Base-by-base conservation (phyloP, 2,329 filamentous ascomycete genomes). In the Plenodomus lindquistii region DNA sequence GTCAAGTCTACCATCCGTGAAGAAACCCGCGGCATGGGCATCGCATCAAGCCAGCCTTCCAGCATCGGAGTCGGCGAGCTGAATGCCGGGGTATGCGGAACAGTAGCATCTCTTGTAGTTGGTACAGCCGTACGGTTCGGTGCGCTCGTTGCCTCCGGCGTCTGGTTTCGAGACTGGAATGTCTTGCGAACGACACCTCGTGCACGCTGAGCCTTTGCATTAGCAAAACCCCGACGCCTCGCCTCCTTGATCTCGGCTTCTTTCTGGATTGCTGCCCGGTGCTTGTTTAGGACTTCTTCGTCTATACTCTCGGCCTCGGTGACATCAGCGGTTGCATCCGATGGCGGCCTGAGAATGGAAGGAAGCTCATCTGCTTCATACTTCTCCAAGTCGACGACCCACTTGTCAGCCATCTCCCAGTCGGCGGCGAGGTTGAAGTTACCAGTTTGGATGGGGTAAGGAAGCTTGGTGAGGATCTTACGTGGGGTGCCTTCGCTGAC, bases 211-310 rank as follows among this genome's bases (percentile, higher is more conserved):
- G n/a, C n/a, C n/a, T n/a, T n/a, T n/a, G n/a, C n/a, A n/a, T n/a
- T n/a, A n/a, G n/a, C n/a, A n/a, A n/a, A n/a, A n/a, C n/a, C n/a
- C n/a, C n/a, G 76, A 97, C 93, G 1, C 94, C 94, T 0, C 99
- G 97, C 71, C 88, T 99, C 42, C 87, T 97, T 45, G 87, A 91
- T 54, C 87, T 96, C 52, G 91, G 92, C 27, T 82, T 97, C 54
- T 91, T 90, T n/a, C n/a, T n/a, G n/a, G n/a, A 13, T 31, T 8
- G 27, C 27, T 4, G 27, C 27, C 27, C 27, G 27, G 15, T 31
- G 27, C 11, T 31, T 31, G 6, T 31, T 31, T 13, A 31, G 4
- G 6, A 31, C 11, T 15, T 8, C 6, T 31, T 7, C 6, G 15
- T 7, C 27, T 7, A 31, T 31, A 13, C 27, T 31, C 27, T 31